A percentile compares a stretch with the other conserved stretches of the same genome.
Conservation (phyloP, 1,284 basidiomycete genomes). For the Entoloma clypeatum region DNA sequence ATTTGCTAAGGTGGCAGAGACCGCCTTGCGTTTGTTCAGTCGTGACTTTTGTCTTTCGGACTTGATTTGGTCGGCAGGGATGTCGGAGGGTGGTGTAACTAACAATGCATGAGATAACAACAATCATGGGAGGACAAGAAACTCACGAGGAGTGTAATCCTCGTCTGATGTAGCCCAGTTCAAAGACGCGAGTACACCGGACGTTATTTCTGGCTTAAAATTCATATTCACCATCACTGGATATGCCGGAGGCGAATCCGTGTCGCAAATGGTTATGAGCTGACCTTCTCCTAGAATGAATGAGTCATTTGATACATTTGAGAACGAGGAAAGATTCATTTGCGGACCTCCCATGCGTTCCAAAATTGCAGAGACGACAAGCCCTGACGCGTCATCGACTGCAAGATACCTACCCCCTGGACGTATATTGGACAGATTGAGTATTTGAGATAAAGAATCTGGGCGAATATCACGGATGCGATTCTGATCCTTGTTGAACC, state of each 20-base stretch:
- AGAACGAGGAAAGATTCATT: slow-evolving; percentile 1
- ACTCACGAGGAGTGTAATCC: slow-evolving; percentile 65
- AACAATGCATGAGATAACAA: slow-evolving; percentile 11
- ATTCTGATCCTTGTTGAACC: slow-evolving; percentile 78
- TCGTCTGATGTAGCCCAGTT: slow-evolving; percentile 93
- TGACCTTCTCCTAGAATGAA: slow-evolving; percentile 63
- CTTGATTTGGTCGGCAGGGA: slow-evolving; percentile 49
- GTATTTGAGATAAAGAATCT: slow-evolving; percentile 86
- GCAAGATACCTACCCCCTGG: slow-evolving; percentile 87
- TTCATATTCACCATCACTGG: slow-evolving; percentile 87
- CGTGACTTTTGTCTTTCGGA: slow-evolving; percentile 70
- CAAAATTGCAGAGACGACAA: slow-evolving; percentile 83
- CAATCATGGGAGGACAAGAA: slow-evolving; percentile 7
- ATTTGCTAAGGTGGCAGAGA: slow-evolving; percentile 53
- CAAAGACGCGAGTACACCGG: slow-evolving; percentile 61
- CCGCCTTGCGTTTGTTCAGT: slow-evolving; percentile 67
- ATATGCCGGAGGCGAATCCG: slow-evolving; percentile 91
- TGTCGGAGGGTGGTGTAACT: slow-evolving; percentile 59
- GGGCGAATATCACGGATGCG: slow-evolving; percentile 83
- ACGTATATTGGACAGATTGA: slow-evolving; percentile 80
- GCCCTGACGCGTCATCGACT: slow-evolving; percentile 89
- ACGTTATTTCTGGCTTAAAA: slow-evolving; percentile 60
- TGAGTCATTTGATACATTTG: slow-evolving; percentile 12
- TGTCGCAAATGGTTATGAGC: slow-evolving; percentile 83
- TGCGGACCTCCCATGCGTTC: slow-evolving; percentile 78